Evolutionary conservation across 495 filamentous ascomycete species (phyloP).

Genomic region (Lophiotrema nucula): DNA sequence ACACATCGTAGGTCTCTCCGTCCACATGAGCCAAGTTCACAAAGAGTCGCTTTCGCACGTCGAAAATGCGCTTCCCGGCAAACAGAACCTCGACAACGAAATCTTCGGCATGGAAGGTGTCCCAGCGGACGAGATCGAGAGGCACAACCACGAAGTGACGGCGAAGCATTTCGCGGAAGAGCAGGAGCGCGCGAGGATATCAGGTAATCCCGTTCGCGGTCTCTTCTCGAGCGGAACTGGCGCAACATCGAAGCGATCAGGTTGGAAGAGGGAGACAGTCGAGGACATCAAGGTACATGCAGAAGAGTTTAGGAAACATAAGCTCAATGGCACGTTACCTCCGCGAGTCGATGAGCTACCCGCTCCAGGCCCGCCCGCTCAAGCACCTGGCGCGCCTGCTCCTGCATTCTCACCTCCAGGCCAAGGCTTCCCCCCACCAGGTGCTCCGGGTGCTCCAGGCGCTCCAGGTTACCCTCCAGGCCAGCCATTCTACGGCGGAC

Average conservation of each 20-base stretch:
- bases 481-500: slow-evolving; percentile 27
- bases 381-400: not conserved
- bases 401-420: slow-evolving; percentile 8
- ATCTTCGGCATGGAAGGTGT: slow-evolving; percentile 99
- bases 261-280: slow-evolving; percentile 46
- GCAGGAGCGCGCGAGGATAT: slow-evolving; percentile 73
- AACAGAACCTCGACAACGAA: slow-evolving; percentile 80
- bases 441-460: not conserved
- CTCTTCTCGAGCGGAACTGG: slow-evolving; percentile 44
- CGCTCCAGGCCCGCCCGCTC: not conserved
- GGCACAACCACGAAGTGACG: slow-evolving; percentile 82
- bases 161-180: slow-evolving; percentile 80
- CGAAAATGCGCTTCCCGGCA: slow-evolving; percentile 85
- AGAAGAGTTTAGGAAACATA: slow-evolving; percentile 8
- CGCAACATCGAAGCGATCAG: slow-evolving; percentile 68
- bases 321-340: slow-evolving; percentile 1
- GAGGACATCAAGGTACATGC: slow-evolving; percentile 5
- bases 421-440: not conserved
- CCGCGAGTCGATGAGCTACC: not conserved
- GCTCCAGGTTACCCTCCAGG: not conserved
- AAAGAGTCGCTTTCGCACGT: slow-evolving; percentile 84
- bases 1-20: slow-evolving; percentile 68
- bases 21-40: slow-evolving; percentile 98
- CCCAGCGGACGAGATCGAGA: slow-evolving; percentile 75
- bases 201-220: slow-evolving; percentile 78